phyloP scores from a whole-genome alignment of 2,329 filamentous ascomycete species.

The Cercospora sp. region DNA sequence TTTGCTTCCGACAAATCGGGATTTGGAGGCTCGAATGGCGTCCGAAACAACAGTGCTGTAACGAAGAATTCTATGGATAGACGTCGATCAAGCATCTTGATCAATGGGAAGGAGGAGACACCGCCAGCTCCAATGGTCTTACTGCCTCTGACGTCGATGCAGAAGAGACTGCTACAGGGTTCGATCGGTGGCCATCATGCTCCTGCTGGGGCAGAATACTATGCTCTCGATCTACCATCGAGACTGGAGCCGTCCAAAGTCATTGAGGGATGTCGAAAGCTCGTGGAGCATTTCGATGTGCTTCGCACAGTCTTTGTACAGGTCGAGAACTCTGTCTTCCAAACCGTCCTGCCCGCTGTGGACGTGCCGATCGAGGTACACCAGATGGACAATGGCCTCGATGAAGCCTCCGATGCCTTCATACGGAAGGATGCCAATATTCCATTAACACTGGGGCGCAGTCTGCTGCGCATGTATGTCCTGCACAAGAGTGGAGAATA shows the following conservation, averaged over 20 bases:
- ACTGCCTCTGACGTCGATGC: conserved; percentile 6
- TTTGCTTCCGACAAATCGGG: conserved; percentile 4
- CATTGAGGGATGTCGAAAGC: conserved; percentile 9
- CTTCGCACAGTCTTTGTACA: conserved; percentile 16
- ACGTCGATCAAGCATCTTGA: conserved; percentile 7
- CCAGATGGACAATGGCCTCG: background rate
- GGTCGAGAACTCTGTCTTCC: conserved; percentile 3
- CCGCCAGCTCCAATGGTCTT: conserved; percentile 3
- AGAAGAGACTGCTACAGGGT: conserved; percentile 4
- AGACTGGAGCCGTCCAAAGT: conserved; percentile 1
- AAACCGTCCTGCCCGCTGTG: conserved; percentile 1
- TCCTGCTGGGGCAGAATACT: conserved; percentile 12
- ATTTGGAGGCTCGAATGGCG: background rate
- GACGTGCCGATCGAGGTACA: conserved; percentile 15
- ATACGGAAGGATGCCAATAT: conserved; percentile 4
- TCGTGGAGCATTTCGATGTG: conserved; percentile 17
- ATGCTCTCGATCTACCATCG: conserved; percentile 13
- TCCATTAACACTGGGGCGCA: background rate
- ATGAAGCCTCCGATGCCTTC: background rate
- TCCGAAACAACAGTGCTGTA: background rate
- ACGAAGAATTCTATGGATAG: background rate
- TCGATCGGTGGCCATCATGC: background rate
- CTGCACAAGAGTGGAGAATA: conserved; percentile 1
- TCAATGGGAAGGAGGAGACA: conserved; percentile 6
- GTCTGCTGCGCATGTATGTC: conserved; percentile 11